Percentiles rank a stretch among this genome's conserved stretches.
These are phyloP conservation scores for Bacidia gigantensis DNA, from an alignment of 495 filamentous ascomycete species.

Conservation along the genomic window DNA sequence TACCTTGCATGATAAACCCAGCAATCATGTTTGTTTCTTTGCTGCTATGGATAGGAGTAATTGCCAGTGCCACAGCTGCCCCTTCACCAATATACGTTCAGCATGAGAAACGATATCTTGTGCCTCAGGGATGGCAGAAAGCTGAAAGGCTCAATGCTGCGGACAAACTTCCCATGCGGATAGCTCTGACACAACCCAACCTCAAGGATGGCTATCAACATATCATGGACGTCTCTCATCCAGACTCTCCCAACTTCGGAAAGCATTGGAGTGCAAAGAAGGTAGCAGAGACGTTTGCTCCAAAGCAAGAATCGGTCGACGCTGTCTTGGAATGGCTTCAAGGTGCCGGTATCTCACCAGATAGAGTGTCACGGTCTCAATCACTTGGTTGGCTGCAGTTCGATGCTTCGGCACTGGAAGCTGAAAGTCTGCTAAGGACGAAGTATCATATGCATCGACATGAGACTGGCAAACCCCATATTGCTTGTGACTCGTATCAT, in stretches of 20 bases:
- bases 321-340: conserved; percentile 37
- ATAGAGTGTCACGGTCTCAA: conserved; percentile 34
- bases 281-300: conserved; percentile 39
- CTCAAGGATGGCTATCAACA: conserved; percentile 38
- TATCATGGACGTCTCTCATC: conserved; percentile 39
- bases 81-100: conserved; percentile 25
- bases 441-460: conserved; percentile 47
- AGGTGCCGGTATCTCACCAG: conserved; percentile 32
- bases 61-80: conserved; percentile 20
- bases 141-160: conserved; percentile 20
- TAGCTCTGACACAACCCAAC: conserved; percentile 42
- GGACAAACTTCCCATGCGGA: conserved; percentile 37
- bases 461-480: conserved; percentile 28
- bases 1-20: neutral
- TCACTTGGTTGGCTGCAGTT: conserved; percentile 37
- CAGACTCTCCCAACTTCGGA: conserved; percentile 37
- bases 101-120: conserved; percentile 29
- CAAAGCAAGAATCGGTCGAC: conserved; percentile 27
- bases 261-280: conserved; percentile 36
- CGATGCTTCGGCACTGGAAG: conserved; percentile 37
- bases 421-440: conserved; percentile 42
- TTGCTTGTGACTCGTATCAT: conserved; percentile 41
- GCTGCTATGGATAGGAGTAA: conserved; percentile 21
- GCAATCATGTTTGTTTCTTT: conserved; percentile 24
- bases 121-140: conserved; percentile 26